These are phyloP conservation scores for Xylaria venustula DNA, from an alignment of 495 filamentous ascomycete genomes.

Conservation along the genomic window DNA sequence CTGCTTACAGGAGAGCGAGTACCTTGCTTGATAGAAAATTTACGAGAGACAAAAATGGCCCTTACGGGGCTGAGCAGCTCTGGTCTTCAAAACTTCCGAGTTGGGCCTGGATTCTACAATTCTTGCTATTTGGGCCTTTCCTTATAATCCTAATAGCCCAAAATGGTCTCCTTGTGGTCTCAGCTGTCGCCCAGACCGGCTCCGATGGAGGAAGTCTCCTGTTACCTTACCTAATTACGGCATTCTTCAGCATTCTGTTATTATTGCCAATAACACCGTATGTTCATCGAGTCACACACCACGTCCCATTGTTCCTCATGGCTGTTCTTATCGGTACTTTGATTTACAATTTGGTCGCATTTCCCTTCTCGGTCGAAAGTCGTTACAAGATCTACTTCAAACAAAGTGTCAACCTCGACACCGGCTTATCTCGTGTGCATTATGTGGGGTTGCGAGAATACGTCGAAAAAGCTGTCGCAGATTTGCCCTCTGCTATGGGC, in stretches of 20 bases:
- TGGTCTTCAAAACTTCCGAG: slow-evolving; percentile 79
- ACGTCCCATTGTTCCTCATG: slow-evolving; percentile 75
- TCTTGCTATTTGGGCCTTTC: slow-evolving; percentile 76
- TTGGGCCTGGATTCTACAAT: slow-evolving; percentile 85
- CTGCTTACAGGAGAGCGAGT: slow-evolving; percentile 50
- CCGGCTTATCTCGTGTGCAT: slow-evolving; percentile 63
- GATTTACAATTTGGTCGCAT: slow-evolving; percentile 83
- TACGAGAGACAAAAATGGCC: slow-evolving; percentile 25
- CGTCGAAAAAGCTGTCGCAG: slow-evolving; percentile 61
- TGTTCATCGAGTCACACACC: slow-evolving; percentile 80
- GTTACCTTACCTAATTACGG: slow-evolving; percentile 68
- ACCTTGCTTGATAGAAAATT: slow-evolving; percentile 21
- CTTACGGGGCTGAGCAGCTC: slow-evolving; percentile 76
- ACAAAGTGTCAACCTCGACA: slow-evolving; percentile 77
- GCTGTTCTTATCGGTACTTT: slow-evolving; percentile 72
- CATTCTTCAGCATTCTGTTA: slow-evolving; percentile 64
- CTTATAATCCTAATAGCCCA: slow-evolving; percentile 72
- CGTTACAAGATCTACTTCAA: slow-evolving; percentile 86
- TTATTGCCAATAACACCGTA: slow-evolving; percentile 80
- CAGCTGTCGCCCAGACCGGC: slow-evolving; percentile 74
- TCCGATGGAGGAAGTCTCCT: slow-evolving; percentile 69
- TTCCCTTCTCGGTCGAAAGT: slow-evolving; percentile 78
- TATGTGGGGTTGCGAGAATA: slow-evolving; percentile 72
- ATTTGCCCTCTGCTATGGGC: slow-evolving; percentile 69
- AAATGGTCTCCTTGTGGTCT: slow-evolving; percentile 68